Base-by-base conservation (phyloP, 73 alveolate genomes). In the Paramecium sonneborni region DNA sequence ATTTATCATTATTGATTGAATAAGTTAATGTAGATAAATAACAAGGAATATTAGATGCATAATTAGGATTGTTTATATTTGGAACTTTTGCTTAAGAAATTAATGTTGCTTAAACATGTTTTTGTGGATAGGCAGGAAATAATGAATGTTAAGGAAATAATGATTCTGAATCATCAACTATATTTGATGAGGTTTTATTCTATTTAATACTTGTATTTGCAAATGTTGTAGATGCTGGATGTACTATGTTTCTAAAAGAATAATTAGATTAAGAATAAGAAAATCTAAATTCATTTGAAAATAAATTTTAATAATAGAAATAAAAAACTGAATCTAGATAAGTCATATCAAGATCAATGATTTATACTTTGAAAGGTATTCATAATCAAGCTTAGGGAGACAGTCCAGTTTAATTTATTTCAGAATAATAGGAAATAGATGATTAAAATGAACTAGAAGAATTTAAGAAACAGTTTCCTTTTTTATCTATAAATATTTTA, bases 151-250 rank as follows among this genome's bases (percentile, higher is more conserved):
- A 2, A 4, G 68, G 20, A 48, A 48, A 3, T 3, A 48, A 3
- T 8, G 20, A 15, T 8, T 4, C 3, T 48, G 68, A 48, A 48
- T 48, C 24, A 12, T 18, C 86, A 18, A 70, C 55, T 4, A 26
- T 70, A 5, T 35, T 23, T 9, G 20, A 32, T 8, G 57, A 12
- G 30, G 86, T 70, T 14, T 14, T 32, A 6, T 70, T 70, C 23
- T 70, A 28, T 32, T 32, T 70, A 21, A 28, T 70, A 4, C 34
- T 70, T 10, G 55, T 70, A 28, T 70, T 70, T 28, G 86, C 86
- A 32, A 70, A 70, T 70, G 86, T 70, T 32, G 8, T 70, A 2
- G 86, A 70, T 70, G 57, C 86, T 70, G 86, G 86, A 28, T 70
- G 86, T 21, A 70, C 86, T 28, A 70, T 70, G 86, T 15, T 26